Evolutionary conservation across 768 basidiomycete genomes (phyloP).

Genomic region (Lactarius vividus): DNA sequence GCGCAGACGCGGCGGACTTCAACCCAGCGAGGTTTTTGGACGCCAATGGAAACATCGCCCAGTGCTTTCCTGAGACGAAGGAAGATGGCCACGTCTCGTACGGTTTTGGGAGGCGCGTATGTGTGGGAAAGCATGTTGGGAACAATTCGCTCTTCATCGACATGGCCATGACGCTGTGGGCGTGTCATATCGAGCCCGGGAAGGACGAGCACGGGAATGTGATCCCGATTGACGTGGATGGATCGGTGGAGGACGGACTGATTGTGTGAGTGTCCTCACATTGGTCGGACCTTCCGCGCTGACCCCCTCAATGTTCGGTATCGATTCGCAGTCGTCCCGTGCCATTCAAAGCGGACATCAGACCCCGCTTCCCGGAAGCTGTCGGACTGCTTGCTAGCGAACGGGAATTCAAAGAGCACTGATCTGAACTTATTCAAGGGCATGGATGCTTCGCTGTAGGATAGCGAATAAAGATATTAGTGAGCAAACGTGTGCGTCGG

Average conservation of each 20-base stretch:
- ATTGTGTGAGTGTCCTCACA: slow-evolving; percentile 1
- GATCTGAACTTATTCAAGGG: too few species aligned
- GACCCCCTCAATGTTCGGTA: neutral
- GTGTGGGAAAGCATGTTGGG: slow-evolving; percentile 9
- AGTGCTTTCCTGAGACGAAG: slow-evolving; percentile 28
- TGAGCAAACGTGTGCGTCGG: too few species aligned
- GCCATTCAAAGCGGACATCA: slow-evolving; percentile 9
- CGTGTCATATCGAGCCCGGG: slow-evolving; percentile 24
- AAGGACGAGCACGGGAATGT: neutral
- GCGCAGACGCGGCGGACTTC: slow-evolving; percentile 29
- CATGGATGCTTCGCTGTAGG: too few species aligned
- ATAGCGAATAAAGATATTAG: too few species aligned
- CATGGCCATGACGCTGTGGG: slow-evolving; percentile 34
- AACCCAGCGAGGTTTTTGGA: slow-evolving; percentile 32
- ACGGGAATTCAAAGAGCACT: neutral
- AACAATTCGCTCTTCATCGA: slow-evolving; percentile 35
- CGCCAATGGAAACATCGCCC: slow-evolving; percentile 22
- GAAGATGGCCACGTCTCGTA: slow-evolving; percentile 32
- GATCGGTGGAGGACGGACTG: neutral
- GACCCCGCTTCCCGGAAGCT: slow-evolving; percentile 14
- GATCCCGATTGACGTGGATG: slow-evolving; percentile 13
- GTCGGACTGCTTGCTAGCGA: neutral
- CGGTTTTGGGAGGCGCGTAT: slow-evolving; percentile 31
- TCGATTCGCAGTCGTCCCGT: slow-evolving; percentile 9
- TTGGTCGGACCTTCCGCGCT: neutral